Evolutionary conservation across 192 early-diverging fungal species (phyloP).

Genomic region (Backusella tuberculispora): DNA sequence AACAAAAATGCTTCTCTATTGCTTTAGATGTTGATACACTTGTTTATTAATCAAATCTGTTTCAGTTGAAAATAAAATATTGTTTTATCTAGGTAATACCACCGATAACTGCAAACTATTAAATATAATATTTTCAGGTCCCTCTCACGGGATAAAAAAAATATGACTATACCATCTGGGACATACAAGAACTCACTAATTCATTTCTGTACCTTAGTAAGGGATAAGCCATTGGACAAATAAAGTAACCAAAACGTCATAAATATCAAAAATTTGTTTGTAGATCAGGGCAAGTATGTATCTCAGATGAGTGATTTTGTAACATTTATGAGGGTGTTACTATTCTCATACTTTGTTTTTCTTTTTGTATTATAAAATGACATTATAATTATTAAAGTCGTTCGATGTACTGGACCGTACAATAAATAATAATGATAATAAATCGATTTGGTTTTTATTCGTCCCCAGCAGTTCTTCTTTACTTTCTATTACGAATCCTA

Average conservation of each 20-base stretch:
- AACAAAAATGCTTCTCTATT: background rate
- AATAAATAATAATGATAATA: background rate
- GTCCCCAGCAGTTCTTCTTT: background rate
- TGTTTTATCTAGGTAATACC: background rate
- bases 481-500: background rate
- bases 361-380: background rate
- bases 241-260: constrained; percentile 9
- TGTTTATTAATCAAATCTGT: background rate
- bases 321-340: background rate
- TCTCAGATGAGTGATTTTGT: constrained; percentile 12
- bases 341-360: background rate
- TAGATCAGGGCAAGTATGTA: background rate
- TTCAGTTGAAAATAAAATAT: constrained; percentile 10
- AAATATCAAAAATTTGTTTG: background rate
- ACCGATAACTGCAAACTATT: background rate
- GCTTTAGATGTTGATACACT: constrained; percentile 4
- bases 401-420: background rate
- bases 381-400: background rate
- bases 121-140: background rate
- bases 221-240: background rate
- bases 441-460: background rate
- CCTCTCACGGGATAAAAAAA: constrained; percentile 2
- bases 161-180: background rate
- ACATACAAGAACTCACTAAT: background rate
- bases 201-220: background rate